Conservation (phyloP, 257 asterid genomes). For the Plantago ovata region DNA sequence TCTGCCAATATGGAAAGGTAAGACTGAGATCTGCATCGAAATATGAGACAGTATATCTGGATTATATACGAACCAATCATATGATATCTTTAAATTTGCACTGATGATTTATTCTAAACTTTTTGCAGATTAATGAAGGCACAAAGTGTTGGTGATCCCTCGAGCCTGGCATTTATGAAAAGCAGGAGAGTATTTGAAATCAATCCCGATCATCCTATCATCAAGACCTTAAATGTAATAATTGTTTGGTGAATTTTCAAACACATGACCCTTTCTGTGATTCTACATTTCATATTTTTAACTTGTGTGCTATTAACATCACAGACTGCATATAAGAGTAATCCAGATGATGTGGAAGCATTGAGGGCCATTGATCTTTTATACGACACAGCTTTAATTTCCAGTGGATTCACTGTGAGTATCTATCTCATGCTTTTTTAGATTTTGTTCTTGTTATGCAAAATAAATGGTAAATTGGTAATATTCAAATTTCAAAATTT, state of each 20-base stretch:
- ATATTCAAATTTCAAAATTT: too few species aligned
- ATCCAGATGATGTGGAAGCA: slow-evolving; percentile 87
- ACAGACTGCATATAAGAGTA: slow-evolving; percentile 78
- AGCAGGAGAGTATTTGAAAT: slow-evolving; percentile 93
- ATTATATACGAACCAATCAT: too few species aligned
- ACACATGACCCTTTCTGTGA: background rate
- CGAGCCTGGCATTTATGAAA: slow-evolving; percentile 79
- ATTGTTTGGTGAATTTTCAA: slow-evolving; percentile 4
- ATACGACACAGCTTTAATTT: slow-evolving; percentile 82
- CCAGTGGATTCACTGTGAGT: slow-evolving; percentile 95
- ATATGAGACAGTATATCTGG: too few species aligned
- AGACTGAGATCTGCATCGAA: slow-evolving; percentile 1
- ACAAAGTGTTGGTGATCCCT: slow-evolving; percentile 68
- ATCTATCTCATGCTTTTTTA: background rate
- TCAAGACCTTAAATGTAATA: slow-evolving; percentile 69
- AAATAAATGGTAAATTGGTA: too few species aligned
- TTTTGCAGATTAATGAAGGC: slow-evolving; percentile 88
- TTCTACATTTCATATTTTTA: background rate
- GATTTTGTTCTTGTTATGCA: too few species aligned
- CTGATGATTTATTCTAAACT: too few species aligned
- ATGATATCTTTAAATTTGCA: too few species aligned
- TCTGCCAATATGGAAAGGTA: slow-evolving; percentile 99
- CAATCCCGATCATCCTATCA: slow-evolving; percentile 88
- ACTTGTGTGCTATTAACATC: slow-evolving; percentile 9
- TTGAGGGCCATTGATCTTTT: slow-evolving; percentile 86